Percentiles rank a stretch among this genome's conserved stretches.
Evolutionary conservation across 768 basidiomycete genomes (phyloP).

Genomic region (Lentinula sp.): DNA sequence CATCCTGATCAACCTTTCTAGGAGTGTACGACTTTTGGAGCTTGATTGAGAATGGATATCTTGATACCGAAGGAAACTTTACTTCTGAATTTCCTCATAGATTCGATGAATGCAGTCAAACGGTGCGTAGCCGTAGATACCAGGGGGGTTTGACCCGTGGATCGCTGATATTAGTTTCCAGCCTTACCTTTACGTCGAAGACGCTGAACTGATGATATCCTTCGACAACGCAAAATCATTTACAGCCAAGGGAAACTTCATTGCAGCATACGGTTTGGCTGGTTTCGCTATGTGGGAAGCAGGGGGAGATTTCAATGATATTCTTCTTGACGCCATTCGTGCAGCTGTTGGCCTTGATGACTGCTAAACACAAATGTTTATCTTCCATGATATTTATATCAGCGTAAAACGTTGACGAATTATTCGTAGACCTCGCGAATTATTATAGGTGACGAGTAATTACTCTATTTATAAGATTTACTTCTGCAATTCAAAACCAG

Average conservation of each 20-base stretch:
- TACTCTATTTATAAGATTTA: not conserved
- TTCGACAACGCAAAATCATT: slow-evolving; percentile 43
- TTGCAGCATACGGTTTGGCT: slow-evolving; percentile 40
- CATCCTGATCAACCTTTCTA: not conserved
- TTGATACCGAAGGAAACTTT: slow-evolving; percentile 41
- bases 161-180: slow-evolving; percentile 10
- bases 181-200: slow-evolving; percentile 40
- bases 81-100: slow-evolving; percentile 43
- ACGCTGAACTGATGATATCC: slow-evolving; percentile 39
- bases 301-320: slow-evolving; percentile 53
- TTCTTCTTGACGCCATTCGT: slow-evolving; percentile 36
- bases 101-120: slow-evolving; percentile 67
- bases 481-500: slow-evolving; percentile 44
- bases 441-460: too few relatives aligned
- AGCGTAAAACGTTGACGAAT: not conserved
- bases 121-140: slow-evolving; percentile 34
- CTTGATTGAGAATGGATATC: slow-evolving; percentile 49
- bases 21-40: slow-evolving; percentile 54
- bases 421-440: too few relatives aligned
- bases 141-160: not conserved
- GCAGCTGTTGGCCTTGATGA: slow-evolving; percentile 9
- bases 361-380: not conserved
- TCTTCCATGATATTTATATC: not conserved
- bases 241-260: slow-evolving; percentile 52
- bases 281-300: slow-evolving; percentile 75